A percentile compares a stretch with the other conserved stretches of the same genome.
Evolutionary conservation across 2,329 filamentous ascomycete species (phyloP).

Genomic region (Rachicladosporium sp.): DNA sequence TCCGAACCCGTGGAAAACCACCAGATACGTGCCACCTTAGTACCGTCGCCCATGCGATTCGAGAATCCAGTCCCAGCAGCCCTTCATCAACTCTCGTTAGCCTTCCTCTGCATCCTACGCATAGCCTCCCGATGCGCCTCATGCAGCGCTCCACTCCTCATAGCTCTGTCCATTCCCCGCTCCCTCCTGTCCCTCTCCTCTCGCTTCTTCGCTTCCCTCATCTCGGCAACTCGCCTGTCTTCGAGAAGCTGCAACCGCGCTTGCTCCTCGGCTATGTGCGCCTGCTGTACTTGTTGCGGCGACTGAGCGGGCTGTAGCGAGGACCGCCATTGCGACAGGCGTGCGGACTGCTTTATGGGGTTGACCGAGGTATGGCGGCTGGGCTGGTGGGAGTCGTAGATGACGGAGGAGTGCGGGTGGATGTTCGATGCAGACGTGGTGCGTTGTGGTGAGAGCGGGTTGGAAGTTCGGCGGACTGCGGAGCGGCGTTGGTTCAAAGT

Average conservation of each 20-base stretch:
- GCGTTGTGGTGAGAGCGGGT: constrained; percentile 5
- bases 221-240: constrained; percentile 51
- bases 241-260: constrained; percentile 39
- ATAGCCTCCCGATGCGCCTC: constrained; percentile 69
- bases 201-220: constrained; percentile 46
- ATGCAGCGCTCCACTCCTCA: constrained; percentile 63
- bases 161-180: constrained; percentile 57
- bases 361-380: constrained; percentile 35
- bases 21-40: too few relatives aligned
- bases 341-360: constrained; percentile 40
- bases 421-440: not conserved
- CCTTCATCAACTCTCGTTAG: not conserved
- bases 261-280: constrained; percentile 14
- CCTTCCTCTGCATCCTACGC: constrained; percentile 59
- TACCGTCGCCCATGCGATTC: not conserved
- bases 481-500: constrained; percentile 53
- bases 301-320: constrained; percentile 12
- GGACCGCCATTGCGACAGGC: constrained; percentile 52
- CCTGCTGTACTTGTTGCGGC: constrained; percentile 13
- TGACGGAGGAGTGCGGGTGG: constrained; percentile 5
- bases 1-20: too few relatives aligned
- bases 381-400: constrained; percentile 46
- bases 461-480: constrained; percentile 21
- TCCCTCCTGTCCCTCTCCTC: constrained; percentile 47
- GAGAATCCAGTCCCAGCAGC: too few relatives aligned